Conservation (phyloP, 2,329 filamentous ascomycete species). For the Colletotrichum higginsianum region DNA sequence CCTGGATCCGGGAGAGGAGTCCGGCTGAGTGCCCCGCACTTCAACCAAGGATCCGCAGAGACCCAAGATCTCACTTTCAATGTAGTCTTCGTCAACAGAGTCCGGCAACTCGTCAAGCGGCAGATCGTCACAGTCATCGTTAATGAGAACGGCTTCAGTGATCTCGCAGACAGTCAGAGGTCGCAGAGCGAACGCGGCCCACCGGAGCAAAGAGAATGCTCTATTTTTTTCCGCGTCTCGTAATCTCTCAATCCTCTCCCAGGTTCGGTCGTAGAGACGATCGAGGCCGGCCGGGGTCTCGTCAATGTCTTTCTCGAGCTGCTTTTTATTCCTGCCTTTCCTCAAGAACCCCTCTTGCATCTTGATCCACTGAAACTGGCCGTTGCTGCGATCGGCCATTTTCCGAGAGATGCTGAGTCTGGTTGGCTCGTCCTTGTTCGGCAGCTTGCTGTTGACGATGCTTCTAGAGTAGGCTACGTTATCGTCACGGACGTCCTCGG, state of each 20-base stretch:
- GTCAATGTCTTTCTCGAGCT: conserved; percentile 48
- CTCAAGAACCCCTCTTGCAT: conserved; percentile 48
- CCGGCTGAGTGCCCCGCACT: conserved; percentile 3
- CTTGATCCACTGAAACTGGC: conserved; percentile 54
- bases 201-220: conserved; percentile 49
- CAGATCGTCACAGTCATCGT: conserved; percentile 42
- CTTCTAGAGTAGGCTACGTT: conserved; percentile 44
- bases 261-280: conserved; percentile 50
- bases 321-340: conserved; percentile 47
- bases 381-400: conserved; percentile 49
- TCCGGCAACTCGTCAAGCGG: conserved; percentile 48
- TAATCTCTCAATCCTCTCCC: conserved; percentile 45
- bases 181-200: conserved; percentile 46
- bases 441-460: conserved; percentile 50
- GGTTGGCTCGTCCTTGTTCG: conserved; percentile 45
- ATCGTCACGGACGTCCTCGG: conserved; percentile 46
- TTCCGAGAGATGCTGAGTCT: conserved; percentile 43
- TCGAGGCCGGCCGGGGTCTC: conserved; percentile 48
- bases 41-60: conserved; percentile 52
- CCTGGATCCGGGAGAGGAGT: background rate
- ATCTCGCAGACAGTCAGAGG: conserved; percentile 47
- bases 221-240: conserved; percentile 42
- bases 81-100: conserved; percentile 47
- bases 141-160: conserved; percentile 46
- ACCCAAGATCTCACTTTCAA: conserved; percentile 48